A percentile compares a stretch with the other conserved stretches of the same genome.
phyloP scores from a whole-genome alignment of 495 filamentous ascomycete species.

The Pyronema omphalodes region DNA sequence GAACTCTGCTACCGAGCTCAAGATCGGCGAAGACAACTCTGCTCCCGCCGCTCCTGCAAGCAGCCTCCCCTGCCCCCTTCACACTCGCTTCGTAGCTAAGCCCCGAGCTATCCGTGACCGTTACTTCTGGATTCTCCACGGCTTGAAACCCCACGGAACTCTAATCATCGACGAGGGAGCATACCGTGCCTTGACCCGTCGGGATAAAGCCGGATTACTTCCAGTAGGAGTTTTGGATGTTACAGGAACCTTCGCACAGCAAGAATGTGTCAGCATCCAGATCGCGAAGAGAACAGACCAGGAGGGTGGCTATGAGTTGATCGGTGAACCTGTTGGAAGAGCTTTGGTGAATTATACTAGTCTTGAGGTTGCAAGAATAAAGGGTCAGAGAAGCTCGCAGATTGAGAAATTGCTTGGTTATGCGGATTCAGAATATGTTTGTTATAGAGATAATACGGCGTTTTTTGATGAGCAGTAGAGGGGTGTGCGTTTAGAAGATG shows the following conservation, averaged over 20 bases:
- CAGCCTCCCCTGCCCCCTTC: constrained; percentile 39
- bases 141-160: constrained; percentile 78
- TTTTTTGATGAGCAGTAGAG: constrained; percentile 35
- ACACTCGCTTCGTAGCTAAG: constrained; percentile 87
- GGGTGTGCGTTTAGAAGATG: not conserved
- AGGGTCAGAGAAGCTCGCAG: constrained; percentile 62
- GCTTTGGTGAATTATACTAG: constrained; percentile 91
- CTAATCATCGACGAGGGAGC: constrained; percentile 84
- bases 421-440: constrained; percentile 88
- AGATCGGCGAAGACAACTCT: not conserved
- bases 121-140: constrained; percentile 92
- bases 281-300: constrained; percentile 41
- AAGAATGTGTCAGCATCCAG: constrained; percentile 72
- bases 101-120: constrained; percentile 71
- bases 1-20: constrained; percentile 11
- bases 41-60: not conserved
- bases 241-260: constrained; percentile 69
- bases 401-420: constrained; percentile 69
- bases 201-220: constrained; percentile 68
- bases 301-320: constrained; percentile 29
- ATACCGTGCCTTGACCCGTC: constrained; percentile 44
- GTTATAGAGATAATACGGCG: constrained; percentile 70
- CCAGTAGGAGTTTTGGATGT: constrained; percentile 82
- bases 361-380: constrained; percentile 62
- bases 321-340: constrained; percentile 63